These are phyloP conservation scores for Houttuynia cordata DNA, from an alignment of 164 flowering plant genomes.

Conservation along the genomic window DNA sequence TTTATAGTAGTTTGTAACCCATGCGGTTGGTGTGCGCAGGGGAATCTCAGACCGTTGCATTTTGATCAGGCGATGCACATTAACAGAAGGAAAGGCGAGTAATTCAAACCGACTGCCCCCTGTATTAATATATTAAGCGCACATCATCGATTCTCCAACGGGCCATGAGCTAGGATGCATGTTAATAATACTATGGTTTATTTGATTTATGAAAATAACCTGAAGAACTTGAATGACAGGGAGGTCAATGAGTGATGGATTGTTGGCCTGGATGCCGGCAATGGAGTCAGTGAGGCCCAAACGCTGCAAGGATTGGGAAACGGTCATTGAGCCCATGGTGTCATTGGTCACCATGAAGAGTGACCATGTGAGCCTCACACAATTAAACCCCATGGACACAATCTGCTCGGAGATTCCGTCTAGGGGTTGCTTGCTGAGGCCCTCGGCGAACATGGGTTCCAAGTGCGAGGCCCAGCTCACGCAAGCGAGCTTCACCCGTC, in stretches of 20 bases:
- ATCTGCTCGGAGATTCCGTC: slow-evolving; percentile 45
- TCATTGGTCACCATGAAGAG: slow-evolving; percentile 49
- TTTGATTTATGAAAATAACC: slow-evolving; percentile 22
- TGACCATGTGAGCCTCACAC: slow-evolving; percentile 88
- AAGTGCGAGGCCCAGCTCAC: slow-evolving; percentile 77
- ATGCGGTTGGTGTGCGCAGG: too few relatives aligned
- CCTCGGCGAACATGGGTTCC: slow-evolving; percentile 70
- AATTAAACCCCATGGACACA: slow-evolving; percentile 57
- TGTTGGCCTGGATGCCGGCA: slow-evolving; percentile 49
- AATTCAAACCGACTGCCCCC: too few relatives aligned
- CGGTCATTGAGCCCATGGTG: slow-evolving; percentile 44
- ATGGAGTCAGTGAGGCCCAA: slow-evolving; percentile 52
- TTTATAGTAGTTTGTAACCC: too few relatives aligned
- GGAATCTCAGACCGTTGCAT: too few relatives aligned
- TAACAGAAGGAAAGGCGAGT: too few relatives aligned
- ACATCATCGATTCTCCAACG: too few relatives aligned
- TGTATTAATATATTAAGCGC: too few relatives aligned
- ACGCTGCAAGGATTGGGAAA: slow-evolving; percentile 50
- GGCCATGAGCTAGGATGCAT: too few relatives aligned
- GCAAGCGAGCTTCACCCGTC: slow-evolving; percentile 72
- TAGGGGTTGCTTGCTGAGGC: slow-evolving; percentile 72
- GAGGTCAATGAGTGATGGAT: slow-evolving; percentile 61
- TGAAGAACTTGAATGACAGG: slow-evolving; percentile 55
- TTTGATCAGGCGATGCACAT: too few relatives aligned
- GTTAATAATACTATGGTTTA: too few relatives aligned